Evolutionary conservation across 2,329 filamentous ascomycete genomes (phyloP).

Genomic region (Fonsecaea pugnacius): DNA sequence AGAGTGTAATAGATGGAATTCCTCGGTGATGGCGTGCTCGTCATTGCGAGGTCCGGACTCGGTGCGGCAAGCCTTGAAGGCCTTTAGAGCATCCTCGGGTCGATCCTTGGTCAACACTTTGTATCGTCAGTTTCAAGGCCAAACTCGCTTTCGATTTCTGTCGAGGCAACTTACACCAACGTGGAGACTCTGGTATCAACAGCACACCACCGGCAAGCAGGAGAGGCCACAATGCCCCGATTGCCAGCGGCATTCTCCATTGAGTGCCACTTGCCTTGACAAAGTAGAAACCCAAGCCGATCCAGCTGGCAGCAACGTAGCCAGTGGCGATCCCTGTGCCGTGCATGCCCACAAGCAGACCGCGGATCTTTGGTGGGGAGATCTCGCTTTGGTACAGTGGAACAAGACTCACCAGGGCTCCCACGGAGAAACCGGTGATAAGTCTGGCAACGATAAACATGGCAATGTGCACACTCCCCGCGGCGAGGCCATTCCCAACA

Average conservation of each 20-base stretch:
- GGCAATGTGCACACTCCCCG: conserved; percentile 11
- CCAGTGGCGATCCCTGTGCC: conserved; percentile 14
- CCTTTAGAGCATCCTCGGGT: conserved; percentile 1
- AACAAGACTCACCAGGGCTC: conserved; percentile 16
- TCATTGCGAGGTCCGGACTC: neutral
- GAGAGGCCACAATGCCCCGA: conserved; percentile 18
- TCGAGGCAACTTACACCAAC: conserved; percentile 27
- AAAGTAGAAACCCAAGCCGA: conserved; percentile 25
- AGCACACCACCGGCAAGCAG: conserved; percentile 47
- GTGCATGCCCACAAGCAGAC: conserved; percentile 26
- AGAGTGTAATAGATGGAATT: conserved; percentile 4
- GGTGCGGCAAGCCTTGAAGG: neutral
- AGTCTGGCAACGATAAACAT: conserved; percentile 26
- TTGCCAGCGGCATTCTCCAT: conserved; percentile 26
- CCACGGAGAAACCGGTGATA: conserved; percentile 19
- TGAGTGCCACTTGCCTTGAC: conserved; percentile 9
- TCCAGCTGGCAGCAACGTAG: conserved; percentile 22
- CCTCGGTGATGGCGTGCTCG: conserved; percentile 4
- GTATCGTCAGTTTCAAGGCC: neutral
- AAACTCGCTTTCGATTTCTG: neutral
- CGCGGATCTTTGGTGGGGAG: conserved; percentile 24
- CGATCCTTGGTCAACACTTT: conserved; percentile 1
- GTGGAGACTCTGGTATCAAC: conserved; percentile 40
- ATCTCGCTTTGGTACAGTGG: conserved; percentile 25
- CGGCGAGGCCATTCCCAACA: neutral